These are phyloP conservation scores for Rhododendron molle DNA, from an alignment of 148 eudicot genomes.

Conservation along the genomic window DNA sequence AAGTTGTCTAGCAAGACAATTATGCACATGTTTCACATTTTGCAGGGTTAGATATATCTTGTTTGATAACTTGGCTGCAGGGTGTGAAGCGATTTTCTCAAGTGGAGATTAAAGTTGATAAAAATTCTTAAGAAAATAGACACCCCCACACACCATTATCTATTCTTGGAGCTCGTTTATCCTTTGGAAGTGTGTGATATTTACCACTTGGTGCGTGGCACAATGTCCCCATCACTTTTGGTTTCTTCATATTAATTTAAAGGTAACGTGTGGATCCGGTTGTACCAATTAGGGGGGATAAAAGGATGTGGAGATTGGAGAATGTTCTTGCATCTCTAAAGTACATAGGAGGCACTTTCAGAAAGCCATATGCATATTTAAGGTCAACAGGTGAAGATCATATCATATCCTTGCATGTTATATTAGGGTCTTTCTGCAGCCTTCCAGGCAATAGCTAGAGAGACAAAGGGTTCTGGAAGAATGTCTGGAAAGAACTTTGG, in stretches of 20 bases:
- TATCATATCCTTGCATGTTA: background rate
- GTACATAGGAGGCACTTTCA: background rate
- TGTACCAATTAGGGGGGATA: background rate
- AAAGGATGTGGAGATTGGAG: background rate
- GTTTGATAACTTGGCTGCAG: background rate
- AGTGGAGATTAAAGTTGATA: background rate
- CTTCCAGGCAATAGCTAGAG: background rate
- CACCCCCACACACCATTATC: background rate
- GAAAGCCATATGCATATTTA: background rate
- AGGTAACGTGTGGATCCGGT: background rate
- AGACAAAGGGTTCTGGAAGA: background rate
- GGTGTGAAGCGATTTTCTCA: background rate
- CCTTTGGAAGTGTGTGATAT: background rate
- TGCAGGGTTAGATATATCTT: background rate
- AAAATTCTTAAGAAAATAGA: background rate
- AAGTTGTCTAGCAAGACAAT: background rate
- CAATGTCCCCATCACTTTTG: background rate
- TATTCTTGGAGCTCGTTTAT: background rate
- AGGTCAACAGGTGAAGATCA: background rate
- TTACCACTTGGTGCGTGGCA: background rate
- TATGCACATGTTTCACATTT: background rate
- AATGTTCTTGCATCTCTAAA: background rate
- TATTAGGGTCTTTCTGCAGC: background rate
- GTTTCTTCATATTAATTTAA: background rate
- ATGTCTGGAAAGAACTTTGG: background rate